A percentile compares a stretch with the other conserved stretches of the same genome.
These are phyloP conservation scores for Colletotrichum horii DNA, from an alignment of 2,329 filamentous ascomycete genomes.

Conservation along the genomic window DNA sequence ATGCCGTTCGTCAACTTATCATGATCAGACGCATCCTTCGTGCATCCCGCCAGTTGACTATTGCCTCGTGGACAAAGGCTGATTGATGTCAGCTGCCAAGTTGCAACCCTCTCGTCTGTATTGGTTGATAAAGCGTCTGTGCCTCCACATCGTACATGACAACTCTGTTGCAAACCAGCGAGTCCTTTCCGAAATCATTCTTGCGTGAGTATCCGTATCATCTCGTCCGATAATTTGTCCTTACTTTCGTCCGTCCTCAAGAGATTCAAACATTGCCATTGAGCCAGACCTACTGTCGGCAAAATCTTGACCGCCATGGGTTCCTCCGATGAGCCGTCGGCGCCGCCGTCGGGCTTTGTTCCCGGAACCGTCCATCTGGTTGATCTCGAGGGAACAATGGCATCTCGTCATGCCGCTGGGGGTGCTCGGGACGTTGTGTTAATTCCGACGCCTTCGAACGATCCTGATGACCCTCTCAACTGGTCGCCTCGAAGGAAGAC, in stretches of 20 bases:
- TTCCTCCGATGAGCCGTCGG: not conserved
- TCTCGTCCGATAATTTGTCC: not conserved
- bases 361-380: constrained; percentile 47
- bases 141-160: not conserved
- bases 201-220: not conserved
- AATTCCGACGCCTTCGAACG: constrained; percentile 52
- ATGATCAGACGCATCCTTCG: not conserved
- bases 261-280: fast-evolving
- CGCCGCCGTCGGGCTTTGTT: constrained; percentile 19
- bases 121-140: not conserved
- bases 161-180: not conserved
- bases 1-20: not conserved
- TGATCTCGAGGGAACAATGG: constrained; percentile 38
- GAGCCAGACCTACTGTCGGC: not conserved
- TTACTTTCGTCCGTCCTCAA: not conserved
- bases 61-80: not conserved
- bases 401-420: constrained; percentile 34
- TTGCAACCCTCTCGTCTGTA: not conserved
- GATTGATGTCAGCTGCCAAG: not conserved
- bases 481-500: constrained; percentile 41
- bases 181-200: not conserved
- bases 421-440: constrained; percentile 49
- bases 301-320: not conserved
- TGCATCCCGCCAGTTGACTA: not conserved
- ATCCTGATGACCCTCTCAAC: constrained; percentile 60